Evolutionary conservation across 345 rosid species (phyloP).

Genomic region (Atalantia buxifolia): DNA sequence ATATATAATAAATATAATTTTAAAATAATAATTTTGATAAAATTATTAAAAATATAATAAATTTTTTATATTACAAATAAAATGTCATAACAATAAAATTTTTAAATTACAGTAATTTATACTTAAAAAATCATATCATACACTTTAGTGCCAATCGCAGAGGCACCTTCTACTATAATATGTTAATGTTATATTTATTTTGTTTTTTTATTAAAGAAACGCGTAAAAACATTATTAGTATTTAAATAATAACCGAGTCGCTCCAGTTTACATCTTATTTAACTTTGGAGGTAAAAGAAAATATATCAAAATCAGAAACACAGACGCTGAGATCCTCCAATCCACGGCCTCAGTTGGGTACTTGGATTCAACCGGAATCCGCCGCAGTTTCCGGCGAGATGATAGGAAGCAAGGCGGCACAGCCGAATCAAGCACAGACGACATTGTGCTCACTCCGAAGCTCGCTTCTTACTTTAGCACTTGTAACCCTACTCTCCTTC

Average conservation of each 20-base stretch:
- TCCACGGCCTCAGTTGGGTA: neutral
- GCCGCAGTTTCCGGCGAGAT: constrained; percentile 1
- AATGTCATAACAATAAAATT: too few relatives aligned
- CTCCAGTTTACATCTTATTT: neutral
- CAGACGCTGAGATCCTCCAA: neutral
- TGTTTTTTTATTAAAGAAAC: too few relatives aligned
- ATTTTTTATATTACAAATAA: too few relatives aligned
- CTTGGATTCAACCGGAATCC: neutral
- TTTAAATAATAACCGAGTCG: neutral
- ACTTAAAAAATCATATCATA: too few relatives aligned
- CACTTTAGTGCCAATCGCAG: too few relatives aligned
- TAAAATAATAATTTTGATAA: too few relatives aligned
- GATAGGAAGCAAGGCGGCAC: constrained; percentile 3
- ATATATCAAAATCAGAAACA: neutral
- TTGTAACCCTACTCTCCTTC: constrained; percentile 66
- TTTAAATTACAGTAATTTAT: too few relatives aligned
- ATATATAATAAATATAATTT: too few relatives aligned
- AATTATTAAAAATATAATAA: too few relatives aligned
- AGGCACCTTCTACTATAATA: too few relatives aligned
- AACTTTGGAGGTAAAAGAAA: neutral
- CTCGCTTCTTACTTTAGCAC: constrained; percentile 61
- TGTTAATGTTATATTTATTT: too few relatives aligned
- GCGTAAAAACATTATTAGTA: too few relatives aligned
- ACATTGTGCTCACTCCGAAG: constrained; percentile 58
- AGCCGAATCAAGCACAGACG: constrained; percentile 11